Base-by-base conservation (phyloP, 306 rosid genomes). In the Quercus aquifolioides region DNA sequence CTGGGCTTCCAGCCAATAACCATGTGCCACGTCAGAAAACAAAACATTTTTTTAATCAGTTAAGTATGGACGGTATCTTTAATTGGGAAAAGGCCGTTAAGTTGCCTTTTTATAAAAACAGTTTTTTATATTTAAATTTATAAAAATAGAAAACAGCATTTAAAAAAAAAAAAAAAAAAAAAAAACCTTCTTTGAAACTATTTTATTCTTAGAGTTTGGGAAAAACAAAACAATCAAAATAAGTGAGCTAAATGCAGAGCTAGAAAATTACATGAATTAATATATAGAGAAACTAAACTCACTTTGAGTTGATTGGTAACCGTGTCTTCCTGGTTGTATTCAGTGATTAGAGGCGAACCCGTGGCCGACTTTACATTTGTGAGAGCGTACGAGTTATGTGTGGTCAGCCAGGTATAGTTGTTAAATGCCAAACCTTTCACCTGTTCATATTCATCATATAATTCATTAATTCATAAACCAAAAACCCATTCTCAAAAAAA, bases 321-420 rank as follows among this genome's bases (percentile, higher is more conserved):
- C 1, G 89, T 76, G 88, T 92, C 97, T 17, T 92, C 92, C 84
- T 95, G 99, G 76, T 95, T 95, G 91, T 88, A 88, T 1, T 97
- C 90, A 11, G 98, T 19, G 26, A 92, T 0, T 17, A 92, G 21
- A 23, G 76, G 0, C 3, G 92, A 85, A 0, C 99, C 97, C 0
- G 96, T 89, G 55, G 87, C 82, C 4, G 99, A 91, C 78, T 76
- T 87, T 1, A 82, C 91, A 1, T 96, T 97, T 11, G 86, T 85
- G 69, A 77, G 76, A 82, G 99, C 94, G 54, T 5, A 95, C 14
- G 99, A 90, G 31, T 95, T 95, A 86, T 95, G 99, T 35, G 98
- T 90, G 26, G 99, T 95, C n/a, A 95, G 86, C 99, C 99, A 95
- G 57, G 99, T 85, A 80, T 92, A 95, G 20, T 77, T 87, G 65